These are phyloP conservation scores for Ichthyophthirius multifiliis DNA, from an alignment of 169 alveolate genomes.

Conservation along the genomic window DNA sequence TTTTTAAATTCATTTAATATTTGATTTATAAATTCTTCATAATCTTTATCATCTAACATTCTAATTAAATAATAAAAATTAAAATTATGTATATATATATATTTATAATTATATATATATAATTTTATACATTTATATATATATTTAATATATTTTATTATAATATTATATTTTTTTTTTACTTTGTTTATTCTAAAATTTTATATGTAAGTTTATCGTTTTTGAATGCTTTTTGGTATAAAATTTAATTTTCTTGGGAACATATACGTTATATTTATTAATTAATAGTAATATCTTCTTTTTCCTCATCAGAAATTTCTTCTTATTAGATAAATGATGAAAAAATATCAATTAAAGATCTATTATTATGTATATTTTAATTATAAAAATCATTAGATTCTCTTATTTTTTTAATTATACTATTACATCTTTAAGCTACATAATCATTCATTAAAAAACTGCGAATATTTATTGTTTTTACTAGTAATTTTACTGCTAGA, in stretches of 20 bases:
- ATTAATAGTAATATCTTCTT: background rate
- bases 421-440: background rate
- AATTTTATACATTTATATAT: background rate
- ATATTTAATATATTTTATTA: background rate
- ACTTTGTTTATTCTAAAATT: background rate
- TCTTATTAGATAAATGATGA: background rate
- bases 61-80: background rate
- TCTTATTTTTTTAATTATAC: background rate
- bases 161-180: background rate
- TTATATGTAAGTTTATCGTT: background rate
- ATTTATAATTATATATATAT: too few relatives aligned
- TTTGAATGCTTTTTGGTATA: background rate
- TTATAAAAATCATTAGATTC: constrained; percentile 3
- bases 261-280: background rate
- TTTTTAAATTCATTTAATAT: background rate
- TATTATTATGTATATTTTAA: background rate
- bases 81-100: background rate
- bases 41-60: background rate
- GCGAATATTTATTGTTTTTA: background rate
- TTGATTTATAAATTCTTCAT: background rate
- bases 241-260: background rate
- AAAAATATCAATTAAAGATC: background rate
- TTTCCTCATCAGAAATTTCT: background rate
- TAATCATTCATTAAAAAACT: background rate
- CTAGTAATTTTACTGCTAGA: background rate